phyloP scores from a whole-genome alignment of 768 basidiomycete genomes.

The Naganishia kalamii region DNA sequence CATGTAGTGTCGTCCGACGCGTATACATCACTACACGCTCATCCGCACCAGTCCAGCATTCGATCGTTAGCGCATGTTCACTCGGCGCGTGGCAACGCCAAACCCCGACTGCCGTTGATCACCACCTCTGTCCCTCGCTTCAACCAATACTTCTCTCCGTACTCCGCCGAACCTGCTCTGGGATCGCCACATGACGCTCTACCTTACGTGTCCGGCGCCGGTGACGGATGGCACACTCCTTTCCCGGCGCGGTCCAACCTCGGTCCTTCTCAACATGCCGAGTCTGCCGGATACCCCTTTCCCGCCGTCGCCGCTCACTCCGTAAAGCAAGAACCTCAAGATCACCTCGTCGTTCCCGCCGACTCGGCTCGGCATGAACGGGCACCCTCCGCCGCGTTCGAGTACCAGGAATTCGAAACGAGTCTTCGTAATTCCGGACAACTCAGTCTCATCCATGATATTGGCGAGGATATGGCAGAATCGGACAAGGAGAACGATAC shows the following conservation, averaged over 20 bases:
- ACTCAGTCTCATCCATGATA: too few relatives aligned
- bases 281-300: conserved; percentile 9
- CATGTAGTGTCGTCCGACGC: background rate
- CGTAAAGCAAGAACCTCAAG: background rate
- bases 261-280: background rate
- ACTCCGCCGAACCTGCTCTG: background rate
- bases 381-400: conserved; percentile 15
- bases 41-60: background rate
- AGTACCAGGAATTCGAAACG: conserved; percentile 22
- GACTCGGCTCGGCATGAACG: background rate
- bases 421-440: background rate
- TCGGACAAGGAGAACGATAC: background rate
- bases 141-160: background rate
- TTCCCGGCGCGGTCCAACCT: background rate
- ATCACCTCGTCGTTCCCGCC: background rate
- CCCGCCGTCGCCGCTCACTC: background rate
- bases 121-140: background rate
- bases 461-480: background rate
- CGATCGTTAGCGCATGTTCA: background rate
- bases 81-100: background rate
- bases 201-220: conserved; percentile 17
- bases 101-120: background rate
- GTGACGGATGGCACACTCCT: conserved; percentile 21
- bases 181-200: background rate
- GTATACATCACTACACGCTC: background rate